Conservation (phyloP, 306 rosid genomes). For the Inga oerstediana region DNA sequence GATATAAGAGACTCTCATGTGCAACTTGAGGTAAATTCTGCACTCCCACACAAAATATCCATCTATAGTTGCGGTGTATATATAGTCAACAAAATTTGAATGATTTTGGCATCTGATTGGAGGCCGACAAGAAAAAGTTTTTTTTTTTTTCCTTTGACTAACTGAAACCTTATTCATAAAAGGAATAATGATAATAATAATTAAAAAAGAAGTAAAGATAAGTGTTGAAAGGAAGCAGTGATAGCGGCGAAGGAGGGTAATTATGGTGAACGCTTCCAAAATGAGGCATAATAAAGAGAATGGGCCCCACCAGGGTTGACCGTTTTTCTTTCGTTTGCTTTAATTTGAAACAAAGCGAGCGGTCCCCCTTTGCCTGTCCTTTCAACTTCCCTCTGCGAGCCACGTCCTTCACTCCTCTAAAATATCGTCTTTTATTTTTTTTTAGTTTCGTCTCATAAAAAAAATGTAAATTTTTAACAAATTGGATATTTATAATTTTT, state of each 20-base stretch:
- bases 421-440: too few species aligned
- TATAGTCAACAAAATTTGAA: neutral
- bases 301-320: neutral
- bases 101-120: neutral
- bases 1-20: too few species aligned
- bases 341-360: neutral
- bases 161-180: neutral
- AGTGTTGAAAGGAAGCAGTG: neutral
- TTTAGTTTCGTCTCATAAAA: too few species aligned
- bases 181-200: neutral
- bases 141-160: neutral
- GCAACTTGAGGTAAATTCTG: too few species aligned
- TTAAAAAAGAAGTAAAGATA: neutral
- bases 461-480: too few species aligned
- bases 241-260: neutral
- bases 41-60: neutral
- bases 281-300: neutral
- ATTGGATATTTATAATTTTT: too few species aligned
- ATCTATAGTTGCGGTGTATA: neutral
- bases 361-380: neutral
- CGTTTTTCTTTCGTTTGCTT: neutral
- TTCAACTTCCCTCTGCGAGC: neutral
- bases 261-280: neutral
- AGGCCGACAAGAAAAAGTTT: neutral
- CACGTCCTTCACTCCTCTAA: neutral